These are phyloP conservation scores for Exophiala calicioides DNA, from an alignment of 2,329 filamentous ascomycete genomes.

Conservation along the genomic window DNA sequence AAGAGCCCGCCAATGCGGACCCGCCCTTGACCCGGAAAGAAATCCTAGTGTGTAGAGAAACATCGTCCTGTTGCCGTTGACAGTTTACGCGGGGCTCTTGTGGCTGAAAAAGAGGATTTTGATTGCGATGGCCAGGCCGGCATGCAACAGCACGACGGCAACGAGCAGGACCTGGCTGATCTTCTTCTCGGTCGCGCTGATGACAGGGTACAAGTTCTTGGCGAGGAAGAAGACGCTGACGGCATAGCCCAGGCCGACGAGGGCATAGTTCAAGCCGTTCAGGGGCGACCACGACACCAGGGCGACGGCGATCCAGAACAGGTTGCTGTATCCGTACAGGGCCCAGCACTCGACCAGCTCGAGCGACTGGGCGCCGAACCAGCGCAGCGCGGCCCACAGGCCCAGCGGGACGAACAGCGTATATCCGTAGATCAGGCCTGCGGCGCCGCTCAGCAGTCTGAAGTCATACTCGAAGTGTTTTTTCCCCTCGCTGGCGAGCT, in stretches of 20 bases:
- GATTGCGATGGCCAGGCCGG: slow-evolving; percentile 88
- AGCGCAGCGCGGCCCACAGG: slow-evolving; percentile 85
- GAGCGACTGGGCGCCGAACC: slow-evolving; percentile 91
- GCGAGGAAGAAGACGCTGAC: slow-evolving; percentile 81
- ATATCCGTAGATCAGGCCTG: slow-evolving; percentile 93
- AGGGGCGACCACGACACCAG: slow-evolving; percentile 87
- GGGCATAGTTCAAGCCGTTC: slow-evolving; percentile 85
- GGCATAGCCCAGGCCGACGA: slow-evolving; percentile 83
- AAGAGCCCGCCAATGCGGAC: too few species aligned
- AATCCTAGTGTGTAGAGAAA: slow-evolving; percentile 1
- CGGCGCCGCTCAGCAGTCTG: slow-evolving; percentile 79
- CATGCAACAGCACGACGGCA: slow-evolving; percentile 79
- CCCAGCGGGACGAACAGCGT: slow-evolving; percentile 81
- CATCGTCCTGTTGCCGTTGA: slow-evolving; percentile 24
- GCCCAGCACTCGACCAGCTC: slow-evolving; percentile 95
- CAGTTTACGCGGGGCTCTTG: slow-evolving; percentile 60
- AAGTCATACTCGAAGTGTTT: slow-evolving; percentile 53
- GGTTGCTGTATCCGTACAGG: slow-evolving; percentile 91
- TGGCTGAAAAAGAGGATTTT: slow-evolving; percentile 94
- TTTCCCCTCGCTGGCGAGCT: slow-evolving; percentile 59
- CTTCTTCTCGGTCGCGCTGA: slow-evolving; percentile 89
- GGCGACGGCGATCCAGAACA: slow-evolving; percentile 96
- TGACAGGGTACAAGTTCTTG: slow-evolving; percentile 84
- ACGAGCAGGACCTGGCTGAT: slow-evolving; percentile 85
- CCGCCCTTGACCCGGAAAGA: neutral